Evolutionary conservation across 805 yeast genomes (phyloP).

Genomic region (Lipomyces kockii): DNA sequence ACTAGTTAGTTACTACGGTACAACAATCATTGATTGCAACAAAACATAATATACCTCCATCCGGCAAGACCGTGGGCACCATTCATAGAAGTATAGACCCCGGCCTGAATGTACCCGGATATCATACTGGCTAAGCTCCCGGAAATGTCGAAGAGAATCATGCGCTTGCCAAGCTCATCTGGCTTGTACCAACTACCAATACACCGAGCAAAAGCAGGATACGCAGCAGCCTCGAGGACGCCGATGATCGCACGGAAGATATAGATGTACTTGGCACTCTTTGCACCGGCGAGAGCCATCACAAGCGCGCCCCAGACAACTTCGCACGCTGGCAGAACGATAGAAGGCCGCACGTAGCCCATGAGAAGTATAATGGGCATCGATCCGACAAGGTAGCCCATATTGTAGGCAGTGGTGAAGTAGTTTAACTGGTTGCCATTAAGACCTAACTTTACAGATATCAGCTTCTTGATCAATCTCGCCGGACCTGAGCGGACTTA

Average conservation of each 20-base stretch:
- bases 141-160: slow-evolving; percentile 50
- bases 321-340: slow-evolving; percentile 59
- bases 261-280: slow-evolving; percentile 56
- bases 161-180: slow-evolving; percentile 54
- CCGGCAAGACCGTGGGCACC: slow-evolving; percentile 41
- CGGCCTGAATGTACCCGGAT: slow-evolving; percentile 57
- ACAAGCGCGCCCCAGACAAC: slow-evolving; percentile 65
- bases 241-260: slow-evolving; percentile 70
- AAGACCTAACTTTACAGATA: slow-evolving; percentile 40
- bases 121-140: slow-evolving; percentile 51
- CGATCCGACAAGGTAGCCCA: slow-evolving; percentile 44
- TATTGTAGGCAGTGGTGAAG: slow-evolving; percentile 42
- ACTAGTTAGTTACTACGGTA: slow-evolving; percentile 42
- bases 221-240: slow-evolving; percentile 66
- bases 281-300: slow-evolving; percentile 55
- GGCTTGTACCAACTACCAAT: slow-evolving; percentile 58
- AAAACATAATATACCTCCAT: slow-evolving; percentile 64
- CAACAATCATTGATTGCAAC: slow-evolving; percentile 59
- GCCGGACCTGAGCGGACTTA: slow-evolving; percentile 45
- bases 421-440: slow-evolving; percentile 46
- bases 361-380: slow-evolving; percentile 45
- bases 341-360: slow-evolving; percentile 39
- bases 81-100: slow-evolving; percentile 46
- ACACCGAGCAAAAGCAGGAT: slow-evolving; percentile 51
- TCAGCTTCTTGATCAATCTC: too few relatives aligned